These are phyloP conservation scores for Podosphaera xanthii DNA, from an alignment of 2,329 filamentous ascomycete genomes.

Conservation along the genomic window DNA sequence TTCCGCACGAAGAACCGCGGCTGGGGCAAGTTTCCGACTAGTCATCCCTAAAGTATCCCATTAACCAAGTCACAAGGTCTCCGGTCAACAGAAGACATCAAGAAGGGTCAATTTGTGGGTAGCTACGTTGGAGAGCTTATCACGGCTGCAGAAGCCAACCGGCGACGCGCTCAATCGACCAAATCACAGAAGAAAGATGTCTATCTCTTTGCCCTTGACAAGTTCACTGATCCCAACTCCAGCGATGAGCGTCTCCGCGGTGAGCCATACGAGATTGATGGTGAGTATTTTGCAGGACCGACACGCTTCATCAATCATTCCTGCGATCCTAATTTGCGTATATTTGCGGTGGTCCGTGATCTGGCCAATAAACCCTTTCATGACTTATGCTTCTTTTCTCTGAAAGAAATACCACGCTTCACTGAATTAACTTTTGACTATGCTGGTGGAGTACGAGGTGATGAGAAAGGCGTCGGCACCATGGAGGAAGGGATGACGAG, in stretches of 20 bases:
- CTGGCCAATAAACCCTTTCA: constrained; percentile 53
- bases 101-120: constrained; percentile 57
- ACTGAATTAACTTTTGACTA: constrained; percentile 68
- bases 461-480: neutral
- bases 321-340: constrained; percentile 56
- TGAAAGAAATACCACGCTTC: constrained; percentile 36
- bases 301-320: constrained; percentile 69
- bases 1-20: constrained; percentile 54
- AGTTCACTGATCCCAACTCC: constrained; percentile 39
- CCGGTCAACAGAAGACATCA: constrained; percentile 37
- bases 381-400: constrained; percentile 55
- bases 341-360: constrained; percentile 60
- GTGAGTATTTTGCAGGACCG: constrained; percentile 55
- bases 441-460: constrained; percentile 30
- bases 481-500: constrained; percentile 20
- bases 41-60: neutral
- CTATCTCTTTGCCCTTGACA: constrained; percentile 65
- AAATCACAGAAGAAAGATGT: constrained; percentile 43
- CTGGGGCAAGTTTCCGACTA: constrained; percentile 34
- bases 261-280: constrained; percentile 37
- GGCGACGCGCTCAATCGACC: constrained; percentile 33
- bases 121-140: constrained; percentile 55
- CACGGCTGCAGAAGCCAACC: constrained; percentile 37
- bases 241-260: constrained; percentile 32
- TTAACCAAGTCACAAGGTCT: constrained; percentile 25